Evolutionary conservation across 2,329 filamentous ascomycete species (phyloP).

Genomic region (Trichoderma sp.): DNA sequence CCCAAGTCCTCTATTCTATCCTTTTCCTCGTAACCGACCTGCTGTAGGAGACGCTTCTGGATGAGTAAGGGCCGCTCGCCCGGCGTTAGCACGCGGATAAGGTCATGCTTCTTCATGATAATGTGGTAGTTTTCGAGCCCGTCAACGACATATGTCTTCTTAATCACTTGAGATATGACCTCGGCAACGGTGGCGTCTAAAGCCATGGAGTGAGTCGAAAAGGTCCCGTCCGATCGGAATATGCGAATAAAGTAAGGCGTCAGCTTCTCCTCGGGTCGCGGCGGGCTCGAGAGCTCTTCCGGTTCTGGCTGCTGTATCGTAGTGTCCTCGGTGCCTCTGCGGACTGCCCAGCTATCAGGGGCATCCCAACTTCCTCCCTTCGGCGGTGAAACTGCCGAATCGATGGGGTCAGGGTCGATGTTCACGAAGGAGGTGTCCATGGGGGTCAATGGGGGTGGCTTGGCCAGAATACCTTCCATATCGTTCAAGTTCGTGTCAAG

Average conservation of each 20-base stretch:
- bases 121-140: constrained; percentile 93
- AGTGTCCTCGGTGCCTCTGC: constrained; percentile 65
- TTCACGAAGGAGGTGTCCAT: constrained; percentile 56
- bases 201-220: constrained; percentile 82
- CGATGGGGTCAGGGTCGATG: constrained; percentile 42
- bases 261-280: constrained; percentile 69
- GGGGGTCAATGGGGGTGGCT: constrained; percentile 66
- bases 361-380: constrained; percentile 79
- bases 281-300: constrained; percentile 65
- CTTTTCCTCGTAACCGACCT: constrained; percentile 82
- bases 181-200: constrained; percentile 83
- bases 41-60: constrained; percentile 85
- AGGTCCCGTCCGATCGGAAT: constrained; percentile 90
- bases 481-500: constrained; percentile 85
- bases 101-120: constrained; percentile 87
- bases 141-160: constrained; percentile 90
- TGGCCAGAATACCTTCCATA: constrained; percentile 86
- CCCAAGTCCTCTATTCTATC: constrained; percentile 92
- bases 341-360: constrained; percentile 94
- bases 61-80: constrained; percentile 82
- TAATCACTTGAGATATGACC: constrained; percentile 83
- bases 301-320: constrained; percentile 55
- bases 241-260: constrained; percentile 88
- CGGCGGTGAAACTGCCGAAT: constrained; percentile 34
- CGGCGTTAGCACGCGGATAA: constrained; percentile 74